phyloP scores from a whole-genome alignment of 805 yeast species.

The Hermanozyma aechmeae region DNA sequence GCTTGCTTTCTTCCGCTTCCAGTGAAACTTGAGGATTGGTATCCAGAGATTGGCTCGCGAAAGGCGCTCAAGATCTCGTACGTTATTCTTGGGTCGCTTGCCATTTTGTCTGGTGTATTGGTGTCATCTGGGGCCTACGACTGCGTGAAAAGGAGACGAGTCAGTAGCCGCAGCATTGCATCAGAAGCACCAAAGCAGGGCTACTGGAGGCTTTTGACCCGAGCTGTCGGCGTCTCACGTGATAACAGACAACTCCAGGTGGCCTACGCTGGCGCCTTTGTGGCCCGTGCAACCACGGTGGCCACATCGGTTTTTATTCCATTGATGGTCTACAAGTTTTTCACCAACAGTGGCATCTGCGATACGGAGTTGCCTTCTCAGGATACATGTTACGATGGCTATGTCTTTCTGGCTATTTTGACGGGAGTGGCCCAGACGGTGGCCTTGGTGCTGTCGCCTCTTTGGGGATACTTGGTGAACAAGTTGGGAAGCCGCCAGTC shows the following conservation, averaged over 20 bases:
- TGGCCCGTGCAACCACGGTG: conserved; percentile 56
- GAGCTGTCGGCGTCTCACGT: conserved; percentile 40
- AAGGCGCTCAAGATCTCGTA: conserved; percentile 41
- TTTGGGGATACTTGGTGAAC: conserved; percentile 55
- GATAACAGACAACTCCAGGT: conserved; percentile 39
- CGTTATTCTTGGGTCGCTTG: conserved; percentile 33
- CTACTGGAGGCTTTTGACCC: conserved; percentile 33
- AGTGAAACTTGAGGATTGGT: conserved; percentile 30
- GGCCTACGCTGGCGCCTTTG: conserved; percentile 54
- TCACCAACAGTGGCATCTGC: conserved; percentile 42
- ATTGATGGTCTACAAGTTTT: conserved; percentile 49
- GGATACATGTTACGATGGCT: conserved; percentile 51
- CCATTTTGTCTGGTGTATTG: conserved; percentile 28
- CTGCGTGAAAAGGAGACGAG: conserved; percentile 21
- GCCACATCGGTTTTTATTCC: conserved; percentile 53
- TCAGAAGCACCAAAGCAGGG: conserved; percentile 4
- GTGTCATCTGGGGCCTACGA: conserved; percentile 39
- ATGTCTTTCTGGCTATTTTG: conserved; percentile 54
- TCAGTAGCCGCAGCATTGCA: too few relatives aligned
- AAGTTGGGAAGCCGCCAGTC: conserved; percentile 19
- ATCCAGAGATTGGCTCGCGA: conserved; percentile 26
- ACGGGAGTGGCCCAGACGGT: conserved; percentile 58
- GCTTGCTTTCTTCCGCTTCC: conserved; percentile 49
- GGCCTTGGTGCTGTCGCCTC: conserved; percentile 52
- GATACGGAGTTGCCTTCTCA: conserved; percentile 15